Conservation (phyloP, 2,329 filamentous ascomycete species). For the Paramyrothecium roridum region DNA sequence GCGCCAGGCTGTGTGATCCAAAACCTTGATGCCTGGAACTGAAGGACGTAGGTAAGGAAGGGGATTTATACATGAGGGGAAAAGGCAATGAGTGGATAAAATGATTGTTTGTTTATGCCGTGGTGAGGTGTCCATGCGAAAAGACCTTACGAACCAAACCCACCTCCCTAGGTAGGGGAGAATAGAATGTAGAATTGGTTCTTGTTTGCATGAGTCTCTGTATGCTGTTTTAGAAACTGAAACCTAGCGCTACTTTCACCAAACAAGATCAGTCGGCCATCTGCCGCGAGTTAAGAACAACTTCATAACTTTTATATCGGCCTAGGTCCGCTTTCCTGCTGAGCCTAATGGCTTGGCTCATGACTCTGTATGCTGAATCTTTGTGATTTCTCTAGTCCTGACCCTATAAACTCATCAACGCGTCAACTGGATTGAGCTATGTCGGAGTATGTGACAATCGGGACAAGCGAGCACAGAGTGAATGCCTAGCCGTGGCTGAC, state of each 20-base stretch:
- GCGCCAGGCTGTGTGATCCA: slow-evolving; percentile 28
- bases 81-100: not conserved
- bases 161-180: no score
- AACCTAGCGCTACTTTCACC: no score
- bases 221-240: no score
- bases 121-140: not conserved
- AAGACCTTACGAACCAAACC: no score
- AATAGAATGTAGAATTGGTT: no score
- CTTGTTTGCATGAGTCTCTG: no score
- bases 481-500: not conserved
- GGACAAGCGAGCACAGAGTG: not conserved
- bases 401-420: no score
- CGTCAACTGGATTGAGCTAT: not conserved
- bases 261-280: no score
- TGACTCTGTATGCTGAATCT: not conserved
- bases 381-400: not conserved
- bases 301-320: no score
- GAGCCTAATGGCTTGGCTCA: not conserved
- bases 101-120: not conserved
- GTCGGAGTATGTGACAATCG: not conserved
- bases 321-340: no score
- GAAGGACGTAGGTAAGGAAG: not conserved
- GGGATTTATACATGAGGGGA: not conserved
- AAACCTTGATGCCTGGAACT: slow-evolving; percentile 29
- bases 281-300: no score